Base-by-base conservation (phyloP, 2,329 filamentous ascomycete species). In the Cladorrhinum sp. region DNA sequence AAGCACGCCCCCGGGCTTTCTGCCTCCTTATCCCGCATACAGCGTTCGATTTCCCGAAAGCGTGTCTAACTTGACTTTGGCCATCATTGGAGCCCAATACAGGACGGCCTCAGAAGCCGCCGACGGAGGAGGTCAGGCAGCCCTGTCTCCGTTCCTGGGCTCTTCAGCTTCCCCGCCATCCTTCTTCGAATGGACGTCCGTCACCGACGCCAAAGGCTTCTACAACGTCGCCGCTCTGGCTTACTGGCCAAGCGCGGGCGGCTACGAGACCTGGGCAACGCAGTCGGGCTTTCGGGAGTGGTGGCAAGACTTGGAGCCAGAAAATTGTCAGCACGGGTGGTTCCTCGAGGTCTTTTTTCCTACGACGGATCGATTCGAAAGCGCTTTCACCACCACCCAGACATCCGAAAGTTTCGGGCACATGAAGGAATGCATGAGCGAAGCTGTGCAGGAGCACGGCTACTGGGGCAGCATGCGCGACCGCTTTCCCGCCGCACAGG, bases 381-480 rank as follows among this genome's bases (percentile, higher is more conserved):
- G n/a, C 75, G 0, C 68, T 80, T 77, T 77, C 59, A 77, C 76
- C 2, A 72, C 73, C 58, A 68, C 70, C 23, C 62, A 67, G 20
- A 66, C 71, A 1, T 71, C 72, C 4, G 77, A 80, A 61, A 77
- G 77, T 12, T 74, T 72, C 8, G 76, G 74, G 6, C 68, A 77
- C 61, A 74, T 80, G 76, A 65, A 73, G 3, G 71, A 73, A 4
- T 62, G 62, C 2, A 67, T 77, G 3, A 75, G 72, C 18, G 75
- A 74, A 0, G 69, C 71, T 28, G 68, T 80, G 16, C 64, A 70
- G 39, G 75, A 80, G 66, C 78, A 80, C 63, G 75, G 71, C 1
- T 80, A 80, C 64, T 80, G 76, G 76, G 78, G 77, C 1, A 77
- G 75, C 64, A 78, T 79, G 76, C 72, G 77, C 14, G 77, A 80